Percentiles rank a stretch among this genome's conserved stretches.
phyloP scores from a whole-genome alignment of 768 basidiomycete species.

The Mycena capillaripes region DNA sequence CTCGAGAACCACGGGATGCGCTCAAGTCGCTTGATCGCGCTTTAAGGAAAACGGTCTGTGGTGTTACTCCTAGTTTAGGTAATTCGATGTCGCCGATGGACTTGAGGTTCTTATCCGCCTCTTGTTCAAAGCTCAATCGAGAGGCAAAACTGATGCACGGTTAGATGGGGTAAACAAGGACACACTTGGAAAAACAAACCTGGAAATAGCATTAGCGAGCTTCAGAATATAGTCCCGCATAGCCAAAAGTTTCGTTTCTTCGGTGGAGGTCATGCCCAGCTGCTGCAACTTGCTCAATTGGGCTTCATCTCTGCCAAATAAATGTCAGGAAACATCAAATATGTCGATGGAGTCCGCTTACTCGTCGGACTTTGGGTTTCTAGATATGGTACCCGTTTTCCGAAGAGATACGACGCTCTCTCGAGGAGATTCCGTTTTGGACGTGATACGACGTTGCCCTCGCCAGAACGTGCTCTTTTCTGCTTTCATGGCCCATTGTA shows the following conservation, averaged over 20 bases:
- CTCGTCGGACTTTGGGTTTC: slow-evolving; percentile 80
- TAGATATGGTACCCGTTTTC: slow-evolving; percentile 63
- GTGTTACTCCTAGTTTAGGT: slow-evolving; percentile 89
- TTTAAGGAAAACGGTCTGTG: slow-evolving; percentile 91
- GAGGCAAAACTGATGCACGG: slow-evolving; percentile 69
- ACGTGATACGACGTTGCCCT: slow-evolving; percentile 58
- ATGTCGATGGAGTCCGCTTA: slow-evolving; percentile 52
- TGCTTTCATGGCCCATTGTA: slow-evolving; percentile 90
- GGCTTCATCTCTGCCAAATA: slow-evolving; percentile 73
- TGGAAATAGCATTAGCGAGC: slow-evolving; percentile 83
- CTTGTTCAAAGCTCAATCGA: slow-evolving; percentile 72
- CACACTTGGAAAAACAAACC: slow-evolving; percentile 56
- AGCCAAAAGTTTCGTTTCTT: slow-evolving; percentile 89
- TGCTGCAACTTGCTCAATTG: slow-evolving; percentile 86
- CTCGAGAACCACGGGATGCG: slow-evolving; percentile 55
- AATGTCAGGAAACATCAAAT: slow-evolving; percentile 7
- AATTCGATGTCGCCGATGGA: slow-evolving; percentile 80
- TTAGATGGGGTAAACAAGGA: slow-evolving; percentile 2
- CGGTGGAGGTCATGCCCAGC: slow-evolving; percentile 85
- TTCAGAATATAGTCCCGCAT: slow-evolving; percentile 92
- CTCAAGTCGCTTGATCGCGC: slow-evolving; percentile 58
- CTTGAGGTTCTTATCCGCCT: slow-evolving; percentile 74
- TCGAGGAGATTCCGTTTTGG: slow-evolving; percentile 75
- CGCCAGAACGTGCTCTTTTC: slow-evolving; percentile 89
- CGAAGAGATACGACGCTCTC: slow-evolving; percentile 80